phyloP scores from a whole-genome alignment of 2,329 filamentous ascomycete species.

The Verticillium alfalfae region DNA sequence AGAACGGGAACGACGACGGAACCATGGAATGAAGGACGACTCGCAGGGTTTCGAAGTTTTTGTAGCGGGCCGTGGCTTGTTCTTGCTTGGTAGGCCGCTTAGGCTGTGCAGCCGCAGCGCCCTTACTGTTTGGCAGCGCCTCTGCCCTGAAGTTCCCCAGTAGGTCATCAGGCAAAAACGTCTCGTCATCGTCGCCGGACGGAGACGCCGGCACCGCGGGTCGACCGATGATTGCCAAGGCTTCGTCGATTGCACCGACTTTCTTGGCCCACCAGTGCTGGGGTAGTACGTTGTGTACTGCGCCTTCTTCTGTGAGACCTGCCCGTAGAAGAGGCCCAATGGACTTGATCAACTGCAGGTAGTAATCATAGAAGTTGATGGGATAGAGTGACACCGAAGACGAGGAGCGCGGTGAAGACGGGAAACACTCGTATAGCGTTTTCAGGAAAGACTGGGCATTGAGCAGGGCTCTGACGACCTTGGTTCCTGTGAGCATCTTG shows the following conservation, averaged over 20 bases:
- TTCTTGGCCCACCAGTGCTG: constrained; percentile 48
- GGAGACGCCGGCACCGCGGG: background rate
- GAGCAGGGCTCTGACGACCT: constrained; percentile 71
- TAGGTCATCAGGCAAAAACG: background rate
- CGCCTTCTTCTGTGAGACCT: constrained; percentile 79
- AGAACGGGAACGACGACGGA: constrained; percentile 74
- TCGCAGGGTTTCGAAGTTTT: constrained; percentile 74
- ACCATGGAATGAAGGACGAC: constrained; percentile 75
- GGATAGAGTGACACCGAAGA: constrained; percentile 59
- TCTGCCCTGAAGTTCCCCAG: background rate
- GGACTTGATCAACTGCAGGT: constrained; percentile 65
- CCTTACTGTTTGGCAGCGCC: constrained; percentile 9
- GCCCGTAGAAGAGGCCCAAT: constrained; percentile 74
- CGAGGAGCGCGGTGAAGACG: constrained; percentile 60
- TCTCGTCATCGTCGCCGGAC: background rate
- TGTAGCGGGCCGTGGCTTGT: constrained; percentile 37
- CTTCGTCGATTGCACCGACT: constrained; percentile 7
- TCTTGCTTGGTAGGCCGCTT: constrained; percentile 39
- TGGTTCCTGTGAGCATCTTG: constrained; percentile 62
- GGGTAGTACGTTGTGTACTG: constrained; percentile 68
- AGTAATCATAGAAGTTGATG: constrained; percentile 82
- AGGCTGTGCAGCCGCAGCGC: constrained; percentile 9
- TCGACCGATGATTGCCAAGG: constrained; percentile 3
- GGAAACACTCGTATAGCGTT: constrained; percentile 69
- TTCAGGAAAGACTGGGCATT: constrained; percentile 71